Evolutionary conservation across 2,329 filamentous ascomycete genomes (phyloP).

Genomic region (Fusarium sp.): DNA sequence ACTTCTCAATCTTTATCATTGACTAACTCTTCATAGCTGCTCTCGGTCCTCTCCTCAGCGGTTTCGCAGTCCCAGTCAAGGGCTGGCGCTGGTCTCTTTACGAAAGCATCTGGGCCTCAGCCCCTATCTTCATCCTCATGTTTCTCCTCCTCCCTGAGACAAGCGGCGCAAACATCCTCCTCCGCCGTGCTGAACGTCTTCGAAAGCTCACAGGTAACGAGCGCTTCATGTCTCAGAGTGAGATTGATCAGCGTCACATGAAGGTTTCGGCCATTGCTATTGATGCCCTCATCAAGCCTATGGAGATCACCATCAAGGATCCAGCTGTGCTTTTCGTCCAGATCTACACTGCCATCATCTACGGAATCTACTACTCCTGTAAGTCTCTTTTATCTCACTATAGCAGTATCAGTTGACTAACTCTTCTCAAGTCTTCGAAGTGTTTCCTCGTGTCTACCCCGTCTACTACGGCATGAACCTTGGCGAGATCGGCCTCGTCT

Average conservation of each 20-base stretch:
- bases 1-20: too few species aligned
- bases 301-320: slow-evolving; percentile 69
- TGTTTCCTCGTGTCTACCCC: slow-evolving; percentile 73
- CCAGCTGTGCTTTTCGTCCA: slow-evolving; percentile 72
- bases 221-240: slow-evolving; percentile 69
- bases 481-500: slow-evolving; percentile 68
- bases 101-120: slow-evolving; percentile 71
- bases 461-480: slow-evolving; percentile 69
- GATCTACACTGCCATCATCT: slow-evolving; percentile 70
- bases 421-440: slow-evolving; percentile 62
- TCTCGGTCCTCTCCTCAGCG: slow-evolving; percentile 69
- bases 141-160: slow-evolving; percentile 74
- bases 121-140: slow-evolving; percentile 69
- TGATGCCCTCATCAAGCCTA: slow-evolving; percentile 70
- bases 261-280: slow-evolving; percentile 58
- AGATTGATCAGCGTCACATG: slow-evolving; percentile 70
- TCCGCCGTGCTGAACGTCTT: slow-evolving; percentile 69
- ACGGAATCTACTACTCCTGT: slow-evolving; percentile 70
- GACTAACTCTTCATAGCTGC: slow-evolving; percentile 53
- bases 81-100: slow-evolving; percentile 73
- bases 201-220: slow-evolving; percentile 68
- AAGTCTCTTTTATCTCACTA: slow-evolving; percentile 12
- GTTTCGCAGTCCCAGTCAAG: slow-evolving; percentile 67
- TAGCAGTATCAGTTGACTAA: slow-evolving; percentile 5
- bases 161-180: slow-evolving; percentile 66